Percentiles rank a stretch among this genome's conserved stretches.
phyloP scores from a whole-genome alignment of 805 yeast species.

The Saccharomycopsis schoenii region DNA sequence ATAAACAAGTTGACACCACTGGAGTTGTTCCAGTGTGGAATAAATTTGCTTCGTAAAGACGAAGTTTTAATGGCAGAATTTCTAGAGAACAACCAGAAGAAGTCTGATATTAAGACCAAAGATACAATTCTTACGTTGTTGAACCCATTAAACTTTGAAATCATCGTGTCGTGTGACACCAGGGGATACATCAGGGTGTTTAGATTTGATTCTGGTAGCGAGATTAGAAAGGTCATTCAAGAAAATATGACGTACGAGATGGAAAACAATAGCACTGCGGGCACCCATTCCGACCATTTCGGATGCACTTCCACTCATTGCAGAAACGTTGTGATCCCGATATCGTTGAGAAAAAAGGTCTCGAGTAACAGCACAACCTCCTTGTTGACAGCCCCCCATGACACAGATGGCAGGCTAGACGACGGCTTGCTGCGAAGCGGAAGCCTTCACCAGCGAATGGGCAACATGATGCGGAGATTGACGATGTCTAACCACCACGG shows the following conservation, averaged over 20 bases:
- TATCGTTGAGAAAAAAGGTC: not conserved
- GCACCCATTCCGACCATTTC: not conserved
- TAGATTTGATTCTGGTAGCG: conserved; percentile 65
- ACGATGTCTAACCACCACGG: not conserved
- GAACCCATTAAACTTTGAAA: conserved; percentile 22
- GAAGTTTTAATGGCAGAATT: not conserved
- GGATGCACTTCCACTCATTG: not conserved
- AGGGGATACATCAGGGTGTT: conserved; percentile 66
- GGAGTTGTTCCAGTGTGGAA: not conserved
- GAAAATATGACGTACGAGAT: conserved; percentile 14
- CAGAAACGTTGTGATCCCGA: not conserved
- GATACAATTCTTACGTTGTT: conserved; percentile 5
- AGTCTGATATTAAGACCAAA: conserved; percentile 17
- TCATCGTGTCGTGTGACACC: conserved; percentile 70
- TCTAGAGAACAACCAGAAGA: conserved; percentile 22
- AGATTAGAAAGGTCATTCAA: conserved; percentile 30
- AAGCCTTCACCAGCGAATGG: not conserved
- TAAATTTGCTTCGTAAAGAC: not conserved
- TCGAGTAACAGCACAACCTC: not conserved
- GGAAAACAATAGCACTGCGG: not conserved
- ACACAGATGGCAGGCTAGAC: not conserved
- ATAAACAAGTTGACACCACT: not conserved
- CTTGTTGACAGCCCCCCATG: not conserved
- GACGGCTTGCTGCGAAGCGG: not conserved
- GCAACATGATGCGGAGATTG: not conserved